Evolutionary conservation across 2,329 filamentous ascomycete species (phyloP).

Genomic region (Aspergillus viridinutans): DNA sequence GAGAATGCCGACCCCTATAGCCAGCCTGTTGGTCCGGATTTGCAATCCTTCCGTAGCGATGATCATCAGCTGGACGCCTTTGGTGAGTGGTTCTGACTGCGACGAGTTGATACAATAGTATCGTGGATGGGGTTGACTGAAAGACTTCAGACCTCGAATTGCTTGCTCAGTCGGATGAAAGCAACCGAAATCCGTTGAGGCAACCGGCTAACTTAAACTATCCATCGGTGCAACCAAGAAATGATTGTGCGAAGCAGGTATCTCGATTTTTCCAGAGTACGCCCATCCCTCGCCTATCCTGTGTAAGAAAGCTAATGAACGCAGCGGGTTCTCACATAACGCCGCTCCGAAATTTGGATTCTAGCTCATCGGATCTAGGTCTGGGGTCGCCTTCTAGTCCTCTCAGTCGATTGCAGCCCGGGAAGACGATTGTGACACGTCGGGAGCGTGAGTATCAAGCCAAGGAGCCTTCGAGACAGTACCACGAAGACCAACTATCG

Average conservation of each 20-base stretch:
- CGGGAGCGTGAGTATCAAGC: not conserved
- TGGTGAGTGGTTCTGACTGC: constrained; percentile 32
- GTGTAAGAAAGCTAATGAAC: not conserved
- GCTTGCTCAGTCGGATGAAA: constrained; percentile 27
- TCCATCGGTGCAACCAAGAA: not conserved
- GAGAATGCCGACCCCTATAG: not conserved
- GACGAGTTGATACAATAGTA: not conserved
- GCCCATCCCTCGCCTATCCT: constrained; percentile 2
- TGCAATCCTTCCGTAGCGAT: constrained; percentile 12
- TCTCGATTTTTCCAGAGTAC: constrained; percentile 31
- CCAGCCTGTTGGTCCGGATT: not conserved
- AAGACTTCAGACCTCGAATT: constrained; percentile 32
- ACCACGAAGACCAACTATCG: not conserved
- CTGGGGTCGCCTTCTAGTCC: constrained; percentile 29
- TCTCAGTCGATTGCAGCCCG: constrained; percentile 20
- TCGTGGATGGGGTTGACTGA: not conserved
- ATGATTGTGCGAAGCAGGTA: constrained; percentile 9
- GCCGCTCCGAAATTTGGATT: constrained; percentile 18
- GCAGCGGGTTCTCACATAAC: constrained; percentile 17
- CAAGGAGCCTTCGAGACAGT: not conserved
- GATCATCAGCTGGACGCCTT: constrained; percentile 46
- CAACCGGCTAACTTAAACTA: constrained; percentile 1
- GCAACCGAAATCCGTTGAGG: constrained; percentile 4
- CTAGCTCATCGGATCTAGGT: constrained; percentile 25
- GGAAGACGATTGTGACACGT: constrained; percentile 3